phyloP scores from a whole-genome alignment of 108 stramenopile species.

The Cyclotella cryptica region DNA sequence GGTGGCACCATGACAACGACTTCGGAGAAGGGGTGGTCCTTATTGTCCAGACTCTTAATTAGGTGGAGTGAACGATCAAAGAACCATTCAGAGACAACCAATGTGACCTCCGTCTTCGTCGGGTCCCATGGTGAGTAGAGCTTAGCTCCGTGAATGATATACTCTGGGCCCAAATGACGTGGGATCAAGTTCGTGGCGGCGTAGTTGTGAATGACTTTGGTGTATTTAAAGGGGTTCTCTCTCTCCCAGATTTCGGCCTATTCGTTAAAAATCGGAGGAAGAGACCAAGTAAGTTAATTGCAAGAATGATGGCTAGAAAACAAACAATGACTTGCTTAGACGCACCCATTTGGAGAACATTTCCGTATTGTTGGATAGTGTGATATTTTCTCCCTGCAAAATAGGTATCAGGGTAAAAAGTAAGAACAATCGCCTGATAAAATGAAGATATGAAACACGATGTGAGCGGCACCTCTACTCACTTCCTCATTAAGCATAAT shows the following conservation, averaged over 20 bases:
- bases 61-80: conserved; percentile 56
- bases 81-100: conserved; percentile 76
- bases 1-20: conserved; percentile 68
- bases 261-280: too few species aligned
- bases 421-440: neutral
- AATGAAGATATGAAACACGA: neutral
- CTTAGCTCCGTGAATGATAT: conserved; percentile 77
- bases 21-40: conserved; percentile 71
- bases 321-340: too few species aligned
- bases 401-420: neutral
- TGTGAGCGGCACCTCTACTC: neutral
- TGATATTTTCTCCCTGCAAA: conserved; percentile 63
- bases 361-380: conserved; percentile 58
- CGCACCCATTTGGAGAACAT: conserved; percentile 61
- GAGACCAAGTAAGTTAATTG: too few species aligned
- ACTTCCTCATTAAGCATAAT: conserved; percentile 71
- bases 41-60: conserved; percentile 59
- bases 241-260: conserved; percentile 54
- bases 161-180: conserved; percentile 66
- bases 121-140: conserved; percentile 70
- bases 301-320: too few species aligned
- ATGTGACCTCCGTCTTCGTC: conserved; percentile 52
- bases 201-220: conserved; percentile 71
- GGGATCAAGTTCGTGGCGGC: conserved; percentile 78
- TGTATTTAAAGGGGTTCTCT: conserved; percentile 61